Base-by-base conservation (phyloP, 805 yeast species). In the Ogataea chonburiensis region DNA sequence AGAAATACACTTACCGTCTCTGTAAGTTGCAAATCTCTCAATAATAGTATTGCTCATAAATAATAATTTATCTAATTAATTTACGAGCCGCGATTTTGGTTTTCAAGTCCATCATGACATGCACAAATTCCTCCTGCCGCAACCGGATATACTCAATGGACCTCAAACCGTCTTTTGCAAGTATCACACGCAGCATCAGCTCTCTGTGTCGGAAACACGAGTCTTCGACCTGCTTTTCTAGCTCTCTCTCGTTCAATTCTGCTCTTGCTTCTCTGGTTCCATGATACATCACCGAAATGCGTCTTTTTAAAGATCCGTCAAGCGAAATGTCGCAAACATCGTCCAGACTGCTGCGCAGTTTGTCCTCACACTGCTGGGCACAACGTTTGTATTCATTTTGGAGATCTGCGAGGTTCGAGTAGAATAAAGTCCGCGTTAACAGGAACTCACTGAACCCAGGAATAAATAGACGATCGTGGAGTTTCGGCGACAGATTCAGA, bases 221-320 rank as follows among this genome's bases (percentile, higher is more conserved):
- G 13, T 33, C 38, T 15, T 45, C 39, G 1, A 17, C 33, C 23
- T 24, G 20, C 5, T 27, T 36, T 13, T 38, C 31, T 4, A 34
- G 11, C 11, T 43, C 37, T 7, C 36, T 34, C 24, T 47, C 32
- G 8, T 15, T 19, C 20, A 37, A 41, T 11, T 34, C 23, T n/a
- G 20, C 22, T 23, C 51, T 37, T 27, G 40, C 24, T 11, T 19
- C 5, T 7, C 38, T 22, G 7, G 53, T 47, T 15, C 48, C 53
- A 29, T 43, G 49, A 5, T 20, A 17, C 51, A 44, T 42, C 6
- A 49, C 53, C 8, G 51, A 42, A 5, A 32, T 24, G 3, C 40
- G 13, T 24, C 51, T 29, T 9, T 19, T 29, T 18, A 46, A 28
- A 5, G 21, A n/a, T 3, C 46, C 45, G 17, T 31, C 23, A 5